A percentile compares a stretch with the other conserved stretches of the same genome.
Evolutionary conservation across 805 yeast species (phyloP).

Genomic region (Wickerhamiella kurtzmanii): DNA sequence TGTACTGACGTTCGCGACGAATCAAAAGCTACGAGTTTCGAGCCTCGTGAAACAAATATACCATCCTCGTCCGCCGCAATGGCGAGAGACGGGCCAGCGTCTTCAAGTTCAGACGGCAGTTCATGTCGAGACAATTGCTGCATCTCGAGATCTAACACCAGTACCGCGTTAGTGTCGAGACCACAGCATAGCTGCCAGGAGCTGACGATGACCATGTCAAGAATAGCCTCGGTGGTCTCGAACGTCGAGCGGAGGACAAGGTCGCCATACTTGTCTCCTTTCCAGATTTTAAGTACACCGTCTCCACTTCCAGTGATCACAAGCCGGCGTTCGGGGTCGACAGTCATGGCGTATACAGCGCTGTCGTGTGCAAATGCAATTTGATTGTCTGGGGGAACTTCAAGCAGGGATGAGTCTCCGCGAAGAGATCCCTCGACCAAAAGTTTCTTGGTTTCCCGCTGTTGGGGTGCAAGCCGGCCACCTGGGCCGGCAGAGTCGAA

Average conservation of each 20-base stretch:
- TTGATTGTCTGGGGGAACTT: slow-evolving; percentile 54
- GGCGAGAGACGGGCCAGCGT: slow-evolving; percentile 37
- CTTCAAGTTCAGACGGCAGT: slow-evolving; percentile 7
- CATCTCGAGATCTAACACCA: slow-evolving; percentile 79
- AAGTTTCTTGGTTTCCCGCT: slow-evolving; percentile 15
- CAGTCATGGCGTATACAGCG: slow-evolving; percentile 57
- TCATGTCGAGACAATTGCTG: slow-evolving; percentile 40
- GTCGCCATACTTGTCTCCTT: slow-evolving; percentile 23
- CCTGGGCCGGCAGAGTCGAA: slow-evolving; percentile 87
- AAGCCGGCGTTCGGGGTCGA: slow-evolving; percentile 19
- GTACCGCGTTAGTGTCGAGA: slow-evolving; percentile 55
- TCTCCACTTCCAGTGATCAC: slow-evolving; percentile 80
- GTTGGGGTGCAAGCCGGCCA: slow-evolving; percentile 33
- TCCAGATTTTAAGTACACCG: slow-evolving; percentile 77
- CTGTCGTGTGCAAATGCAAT: slow-evolving; percentile 84
- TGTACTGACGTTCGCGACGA: slow-evolving; percentile 34
- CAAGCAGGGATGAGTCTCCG: slow-evolving; percentile 18
- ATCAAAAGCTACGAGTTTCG: slow-evolving; percentile 39
- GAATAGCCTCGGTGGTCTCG: slow-evolving; percentile 48
- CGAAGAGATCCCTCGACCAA: not conserved
- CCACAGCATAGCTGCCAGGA: slow-evolving; percentile 77
- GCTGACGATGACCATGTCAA: slow-evolving; percentile 46
- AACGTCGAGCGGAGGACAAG: slow-evolving; percentile 25
- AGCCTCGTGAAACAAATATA: slow-evolving; percentile 48
- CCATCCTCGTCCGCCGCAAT: slow-evolving; percentile 43